Conservation (phyloP, 2,329 filamentous ascomycete species). For the Claviceps cyperi region DNA sequence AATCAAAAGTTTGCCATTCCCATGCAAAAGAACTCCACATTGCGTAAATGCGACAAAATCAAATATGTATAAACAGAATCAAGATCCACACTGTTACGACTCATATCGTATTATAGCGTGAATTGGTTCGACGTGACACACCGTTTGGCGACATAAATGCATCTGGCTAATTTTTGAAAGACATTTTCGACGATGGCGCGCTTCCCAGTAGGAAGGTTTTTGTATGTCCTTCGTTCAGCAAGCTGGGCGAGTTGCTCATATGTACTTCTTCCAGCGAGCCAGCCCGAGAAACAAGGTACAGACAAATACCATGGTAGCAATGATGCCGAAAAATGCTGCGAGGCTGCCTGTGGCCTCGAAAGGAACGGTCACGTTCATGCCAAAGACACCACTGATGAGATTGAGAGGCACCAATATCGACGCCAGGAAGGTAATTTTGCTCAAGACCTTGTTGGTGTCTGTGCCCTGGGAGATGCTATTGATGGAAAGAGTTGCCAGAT, state of each 20-base stretch:
- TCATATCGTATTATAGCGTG: no score
- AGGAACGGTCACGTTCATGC: slow-evolving; percentile 74
- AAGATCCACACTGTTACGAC: no score
- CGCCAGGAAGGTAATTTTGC: slow-evolving; percentile 88
- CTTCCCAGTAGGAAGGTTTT: no score
- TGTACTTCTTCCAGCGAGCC: slow-evolving; percentile 32
- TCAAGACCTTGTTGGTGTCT: slow-evolving; percentile 73
- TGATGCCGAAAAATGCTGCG: slow-evolving; percentile 36
- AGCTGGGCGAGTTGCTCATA: slow-evolving; percentile 16
- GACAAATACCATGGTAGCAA: slow-evolving; percentile 38
- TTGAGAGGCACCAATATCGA: slow-evolving; percentile 96
- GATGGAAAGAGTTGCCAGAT: slow-evolving; percentile 85
- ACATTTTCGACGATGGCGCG: no score
- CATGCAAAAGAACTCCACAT: no score
- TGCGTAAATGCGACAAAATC: no score
- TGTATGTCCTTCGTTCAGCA: no score
- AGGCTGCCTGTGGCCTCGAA: slow-evolving; percentile 40
- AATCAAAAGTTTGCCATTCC: no score
- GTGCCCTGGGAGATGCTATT: slow-evolving; percentile 83
- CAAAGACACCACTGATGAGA: slow-evolving; percentile 73
- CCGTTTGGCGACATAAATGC: no score
- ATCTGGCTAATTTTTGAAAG: no score
- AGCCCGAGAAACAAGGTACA: slow-evolving; percentile 30
- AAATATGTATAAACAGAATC: no score
- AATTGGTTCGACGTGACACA: no score